Percentiles rank a stretch among this genome's conserved stretches.
These are phyloP conservation scores for Cercospora janseana DNA, from an alignment of 2,329 filamentous ascomycete species.

Conservation along the genomic window DNA sequence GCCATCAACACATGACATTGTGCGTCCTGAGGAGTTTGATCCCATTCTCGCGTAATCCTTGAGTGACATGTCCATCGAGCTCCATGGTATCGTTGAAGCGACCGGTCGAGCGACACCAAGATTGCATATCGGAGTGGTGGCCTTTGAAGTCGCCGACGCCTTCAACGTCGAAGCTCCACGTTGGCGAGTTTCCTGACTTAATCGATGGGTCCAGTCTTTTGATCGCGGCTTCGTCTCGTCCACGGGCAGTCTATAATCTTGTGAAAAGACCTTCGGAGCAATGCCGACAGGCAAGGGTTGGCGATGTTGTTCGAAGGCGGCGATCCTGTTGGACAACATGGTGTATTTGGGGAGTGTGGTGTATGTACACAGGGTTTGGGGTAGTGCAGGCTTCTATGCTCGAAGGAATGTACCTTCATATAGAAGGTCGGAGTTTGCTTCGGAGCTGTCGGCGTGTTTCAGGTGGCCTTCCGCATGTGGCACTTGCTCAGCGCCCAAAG, in stretches of 20 bases:
- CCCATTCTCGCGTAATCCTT: background rate
- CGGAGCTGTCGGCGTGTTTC: slow-evolving; percentile 4
- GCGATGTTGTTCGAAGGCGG: slow-evolving; percentile 17
- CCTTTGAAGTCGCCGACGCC: slow-evolving; percentile 17
- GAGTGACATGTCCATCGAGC: slow-evolving; percentile 13
- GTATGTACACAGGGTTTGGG: background rate
- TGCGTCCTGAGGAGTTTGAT: background rate
- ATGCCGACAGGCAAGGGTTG: slow-evolving; percentile 19
- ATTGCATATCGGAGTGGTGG: slow-evolving; percentile 16
- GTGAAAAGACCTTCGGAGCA: slow-evolving; percentile 21
- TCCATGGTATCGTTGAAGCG: slow-evolving; percentile 19
- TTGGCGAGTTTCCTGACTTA: slow-evolving; percentile 18
- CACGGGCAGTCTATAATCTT: slow-evolving; percentile 4
- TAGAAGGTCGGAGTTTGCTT: background rate
- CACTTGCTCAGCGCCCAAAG: no score
- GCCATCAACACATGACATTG: slow-evolving; percentile 16
- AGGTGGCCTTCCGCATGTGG: background rate
- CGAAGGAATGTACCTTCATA: background rate
- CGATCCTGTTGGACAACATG: slow-evolving; percentile 17
- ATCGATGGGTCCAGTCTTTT: slow-evolving; percentile 12
- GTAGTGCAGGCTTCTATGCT: background rate
- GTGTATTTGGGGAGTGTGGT: background rate
- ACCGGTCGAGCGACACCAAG: slow-evolving; percentile 22
- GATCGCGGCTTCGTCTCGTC: slow-evolving; percentile 4
- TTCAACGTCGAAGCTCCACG: slow-evolving; percentile 21